These are phyloP conservation scores for Saccharomycopsis hybrid DNA, from an alignment of 1,139 yeast species.

Conservation along the genomic window DNA sequence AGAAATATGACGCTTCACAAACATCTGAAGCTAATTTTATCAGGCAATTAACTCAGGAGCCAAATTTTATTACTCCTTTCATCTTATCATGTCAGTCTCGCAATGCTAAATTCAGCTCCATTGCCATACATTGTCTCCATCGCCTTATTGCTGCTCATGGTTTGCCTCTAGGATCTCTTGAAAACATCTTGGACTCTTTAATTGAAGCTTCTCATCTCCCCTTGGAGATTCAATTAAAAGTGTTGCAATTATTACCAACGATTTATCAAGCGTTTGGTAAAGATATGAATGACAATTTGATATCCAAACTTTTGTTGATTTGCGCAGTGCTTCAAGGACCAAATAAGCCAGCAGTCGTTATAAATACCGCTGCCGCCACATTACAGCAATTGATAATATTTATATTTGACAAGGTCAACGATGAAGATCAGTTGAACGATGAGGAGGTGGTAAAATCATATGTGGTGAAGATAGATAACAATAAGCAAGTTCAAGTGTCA, in stretches of 20 bases:
- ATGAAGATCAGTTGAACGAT: conserved; percentile 31
- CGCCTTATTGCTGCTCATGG: conserved; percentile 45
- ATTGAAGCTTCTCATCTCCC: conserved; percentile 71
- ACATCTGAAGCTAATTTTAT: conserved; percentile 22
- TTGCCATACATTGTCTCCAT: conserved; percentile 66
- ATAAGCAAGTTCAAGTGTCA: conserved; percentile 38
- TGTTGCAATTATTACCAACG: conserved; percentile 78
- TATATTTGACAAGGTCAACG: conserved; percentile 59
- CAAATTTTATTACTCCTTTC: conserved; percentile 62
- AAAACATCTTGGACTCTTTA: conserved; percentile 56
- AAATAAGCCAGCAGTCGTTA: conserved; percentile 68
- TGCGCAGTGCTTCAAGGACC: conserved; percentile 68
- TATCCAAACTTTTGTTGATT: conserved; percentile 56
- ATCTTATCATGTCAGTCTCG: conserved; percentile 66
- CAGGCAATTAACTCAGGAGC: conserved; percentile 33
- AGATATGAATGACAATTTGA: conserved; percentile 46
- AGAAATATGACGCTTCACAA: conserved; percentile 28
- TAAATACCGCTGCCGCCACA: conserved; percentile 92
- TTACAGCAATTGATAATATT: conserved; percentile 76
- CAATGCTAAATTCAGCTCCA: conserved; percentile 64
- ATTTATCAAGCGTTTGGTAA: conserved; percentile 58
- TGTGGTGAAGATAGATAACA: conserved; percentile 40
- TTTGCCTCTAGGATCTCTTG: conserved; percentile 47
- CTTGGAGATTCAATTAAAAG: conserved; percentile 76
- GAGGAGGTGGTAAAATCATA: conserved; percentile 23